phyloP scores from a whole-genome alignment of 768 basidiomycete genomes.

The Chiua virens region DNA sequence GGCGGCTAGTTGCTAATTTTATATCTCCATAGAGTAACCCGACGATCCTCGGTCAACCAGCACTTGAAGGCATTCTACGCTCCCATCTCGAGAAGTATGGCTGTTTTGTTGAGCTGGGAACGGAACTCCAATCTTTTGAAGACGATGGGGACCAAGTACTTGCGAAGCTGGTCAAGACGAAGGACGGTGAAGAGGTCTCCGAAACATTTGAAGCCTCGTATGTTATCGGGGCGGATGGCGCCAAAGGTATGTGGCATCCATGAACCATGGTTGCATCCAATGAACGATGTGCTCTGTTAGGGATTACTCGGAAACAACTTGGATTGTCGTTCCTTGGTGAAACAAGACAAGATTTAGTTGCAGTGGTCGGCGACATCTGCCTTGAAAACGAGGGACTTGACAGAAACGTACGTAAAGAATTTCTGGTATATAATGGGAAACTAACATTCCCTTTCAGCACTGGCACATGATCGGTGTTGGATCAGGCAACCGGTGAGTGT shows the following conservation, averaged over 20 bases:
- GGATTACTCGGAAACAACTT: conserved; percentile 37
- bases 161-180: conserved; percentile 33
- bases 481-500: neutral
- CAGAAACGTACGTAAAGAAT: conserved; percentile 15
- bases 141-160: conserved; percentile 37
- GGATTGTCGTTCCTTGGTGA: conserved; percentile 44
- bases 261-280: neutral
- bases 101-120: conserved; percentile 42
- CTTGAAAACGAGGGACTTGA: conserved; percentile 30
- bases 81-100: conserved; percentile 17
- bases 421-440: neutral
- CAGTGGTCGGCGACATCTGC: conserved; percentile 39
- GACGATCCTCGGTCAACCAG: conserved; percentile 24
- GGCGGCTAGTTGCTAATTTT: neutral
- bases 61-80: conserved; percentile 28
- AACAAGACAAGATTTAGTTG: conserved; percentile 27
- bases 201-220: conserved; percentile 32
- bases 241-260: conserved; percentile 17
- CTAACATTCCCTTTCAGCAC: conserved; percentile 7
- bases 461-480: conserved; percentile 20
- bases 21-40: conserved; percentile 2
- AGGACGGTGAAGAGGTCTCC: conserved; percentile 19
- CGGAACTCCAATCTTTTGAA: conserved; percentile 43
- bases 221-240: conserved; percentile 45
- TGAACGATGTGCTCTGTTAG: neutral